Evolutionary conservation across 345 rosid genomes (phyloP).

Genomic region (Iberis pinnata): DNA sequence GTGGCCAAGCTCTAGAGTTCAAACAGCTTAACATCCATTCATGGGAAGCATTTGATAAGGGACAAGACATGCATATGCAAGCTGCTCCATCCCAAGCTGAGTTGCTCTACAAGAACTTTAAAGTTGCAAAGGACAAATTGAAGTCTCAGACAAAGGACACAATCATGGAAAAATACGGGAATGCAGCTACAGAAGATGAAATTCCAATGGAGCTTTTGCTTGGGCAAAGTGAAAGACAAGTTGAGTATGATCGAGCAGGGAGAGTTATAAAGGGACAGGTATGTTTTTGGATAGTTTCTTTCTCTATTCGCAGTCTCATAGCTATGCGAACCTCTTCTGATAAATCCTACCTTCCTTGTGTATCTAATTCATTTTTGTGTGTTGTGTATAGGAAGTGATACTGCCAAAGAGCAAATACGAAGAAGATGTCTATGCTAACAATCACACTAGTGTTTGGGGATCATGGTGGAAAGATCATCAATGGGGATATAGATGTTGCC

Average conservation of each 20-base stretch:
- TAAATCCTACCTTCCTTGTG: background rate
- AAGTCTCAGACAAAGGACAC: conserved; percentile 46
- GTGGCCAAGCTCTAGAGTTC: conserved; percentile 72
- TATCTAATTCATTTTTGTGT: background rate
- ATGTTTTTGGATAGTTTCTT: conserved; percentile 2
- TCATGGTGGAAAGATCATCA: conserved; percentile 93
- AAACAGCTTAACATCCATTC: conserved; percentile 35
- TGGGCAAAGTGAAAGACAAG: conserved; percentile 64
- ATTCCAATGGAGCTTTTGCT: conserved; percentile 55
- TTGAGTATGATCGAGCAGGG: conserved; percentile 66
- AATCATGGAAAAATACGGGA: conserved; percentile 55
- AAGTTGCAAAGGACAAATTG: conserved; percentile 47
- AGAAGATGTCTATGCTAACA: conserved; percentile 50
- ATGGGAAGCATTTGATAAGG: conserved; percentile 43
- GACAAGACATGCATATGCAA: conserved; percentile 69
- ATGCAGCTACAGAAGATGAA: conserved; percentile 57
- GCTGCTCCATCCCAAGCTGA: conserved; percentile 80
- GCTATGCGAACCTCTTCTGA: background rate
- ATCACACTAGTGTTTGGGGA: conserved; percentile 84
- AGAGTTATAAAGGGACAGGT: conserved; percentile 63
- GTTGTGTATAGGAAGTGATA: conserved; percentile 36
- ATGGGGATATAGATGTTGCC: conserved; percentile 89
- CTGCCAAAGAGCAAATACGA: conserved; percentile 73
- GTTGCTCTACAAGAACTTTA: conserved; percentile 38
- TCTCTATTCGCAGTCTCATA: background rate